Evolutionary conservation across 352 stramenopile species (phyloP), one percentile per base, ranked within the genome.

Genomic region (Globisporangium nagaii): DNA sequence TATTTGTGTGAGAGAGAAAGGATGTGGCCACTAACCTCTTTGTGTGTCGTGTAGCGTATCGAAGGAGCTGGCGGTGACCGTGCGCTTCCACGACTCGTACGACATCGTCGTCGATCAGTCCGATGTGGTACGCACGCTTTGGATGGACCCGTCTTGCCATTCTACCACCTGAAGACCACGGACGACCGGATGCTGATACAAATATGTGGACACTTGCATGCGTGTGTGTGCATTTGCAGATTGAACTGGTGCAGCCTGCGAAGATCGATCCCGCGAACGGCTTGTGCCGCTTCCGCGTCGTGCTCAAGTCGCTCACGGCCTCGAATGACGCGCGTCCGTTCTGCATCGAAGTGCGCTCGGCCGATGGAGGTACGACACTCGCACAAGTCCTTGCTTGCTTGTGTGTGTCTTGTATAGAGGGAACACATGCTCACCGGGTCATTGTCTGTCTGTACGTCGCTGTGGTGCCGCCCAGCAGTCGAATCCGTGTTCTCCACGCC

Each of bases 31-130:
- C 11, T 22, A 22, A n/a, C n/a, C n/a, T n/a, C n/a, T n/a, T n/a
- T n/a, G n/a, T n/a, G n/a, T n/a, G n/a, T 41, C 2, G 31, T 46
- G 6, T 36, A 79, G 73, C 25, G 44, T 76, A n/a, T 52, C 54
- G 24, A 76, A 76, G 43, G 43, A 56, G 31, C 54, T 90, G 24
- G 64, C 76, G 52, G 72, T 88, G 54, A 84, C 67, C 1, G 43
- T 90, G 51, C 77, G 80, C 34, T 90, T 73, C 66, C 70, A 88
- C 62, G 80, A 88, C 68, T 86, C 80, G 54, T 84, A 88, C 66
- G 80, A 90, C 60, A 57, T 86, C 11, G 78, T 88, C 7, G 56
- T 75, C 1, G 74, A 88, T 41, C 80, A 87, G 59, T 71, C 75
- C 32, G 61, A 80, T 1, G 58, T 82, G 41, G 61, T 81, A 17